Conservation (phyloP, 306 rosid genomes). For the Malus asiatica region DNA sequence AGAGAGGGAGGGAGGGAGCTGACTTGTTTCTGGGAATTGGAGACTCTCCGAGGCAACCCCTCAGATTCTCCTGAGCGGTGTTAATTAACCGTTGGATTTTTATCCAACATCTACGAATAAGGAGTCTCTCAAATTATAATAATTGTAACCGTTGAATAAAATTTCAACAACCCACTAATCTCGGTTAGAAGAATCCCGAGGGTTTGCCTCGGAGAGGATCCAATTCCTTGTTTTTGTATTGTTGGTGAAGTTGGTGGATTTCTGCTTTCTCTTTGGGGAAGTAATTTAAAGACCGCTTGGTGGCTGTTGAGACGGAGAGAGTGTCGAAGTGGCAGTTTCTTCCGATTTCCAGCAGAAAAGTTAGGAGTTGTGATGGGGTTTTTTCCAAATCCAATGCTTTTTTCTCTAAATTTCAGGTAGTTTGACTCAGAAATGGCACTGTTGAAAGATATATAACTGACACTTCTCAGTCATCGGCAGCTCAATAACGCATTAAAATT, state of each 20-base stretch:
- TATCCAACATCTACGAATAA: too few species aligned
- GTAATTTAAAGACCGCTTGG: slow-evolving; percentile 4
- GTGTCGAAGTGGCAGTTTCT: not conserved
- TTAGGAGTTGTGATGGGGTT: not conserved
- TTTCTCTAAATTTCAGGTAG: not conserved
- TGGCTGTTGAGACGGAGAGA: not conserved
- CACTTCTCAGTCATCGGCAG: not conserved
- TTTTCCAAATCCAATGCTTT: not conserved
- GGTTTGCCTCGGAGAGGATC: too few species aligned
- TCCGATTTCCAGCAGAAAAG: not conserved
- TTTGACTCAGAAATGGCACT: not conserved
- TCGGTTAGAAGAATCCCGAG: too few species aligned
- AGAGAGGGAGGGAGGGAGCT: not conserved
- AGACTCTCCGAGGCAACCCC: too few species aligned
- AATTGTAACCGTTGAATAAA: too few species aligned
- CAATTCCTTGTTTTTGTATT: not conserved
- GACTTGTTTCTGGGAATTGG: not conserved
- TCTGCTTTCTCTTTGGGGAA: not conserved
- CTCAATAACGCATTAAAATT: not conserved
- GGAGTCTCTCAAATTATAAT: too few species aligned
- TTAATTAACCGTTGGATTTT: too few species aligned
- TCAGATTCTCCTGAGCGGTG: too few species aligned
- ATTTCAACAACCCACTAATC: too few species aligned
- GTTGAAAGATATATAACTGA: not conserved
- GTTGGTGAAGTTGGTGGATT: slow-evolving; percentile 19